Conservation (phyloP, 2,329 filamentous ascomycete species). For the Alternaria atra region DNA sequence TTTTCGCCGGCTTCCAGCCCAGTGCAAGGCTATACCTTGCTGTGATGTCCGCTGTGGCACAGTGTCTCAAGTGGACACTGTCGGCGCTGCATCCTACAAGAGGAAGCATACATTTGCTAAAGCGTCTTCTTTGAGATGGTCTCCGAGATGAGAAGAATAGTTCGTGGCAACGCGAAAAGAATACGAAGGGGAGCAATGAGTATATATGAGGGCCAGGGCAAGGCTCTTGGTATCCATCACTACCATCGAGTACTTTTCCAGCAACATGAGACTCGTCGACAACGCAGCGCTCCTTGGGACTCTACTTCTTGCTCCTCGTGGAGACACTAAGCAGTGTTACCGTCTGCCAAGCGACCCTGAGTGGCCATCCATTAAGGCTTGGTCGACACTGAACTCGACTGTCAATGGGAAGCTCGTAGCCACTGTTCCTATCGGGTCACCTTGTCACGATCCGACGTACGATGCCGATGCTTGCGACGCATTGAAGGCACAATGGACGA, state of each 20-base stretch:
- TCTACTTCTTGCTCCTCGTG: slow-evolving; percentile 6
- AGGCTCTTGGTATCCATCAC: neutral
- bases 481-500: slow-evolving; percentile 26
- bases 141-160: slow-evolving; percentile 11
- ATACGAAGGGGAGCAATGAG: slow-evolving; percentile 2
- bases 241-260: neutral
- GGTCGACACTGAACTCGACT: slow-evolving; percentile 49
- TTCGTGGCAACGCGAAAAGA: slow-evolving; percentile 7
- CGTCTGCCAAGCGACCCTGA: slow-evolving; percentile 45
- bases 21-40: slow-evolving; percentile 10
- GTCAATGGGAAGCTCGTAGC: slow-evolving; percentile 51
- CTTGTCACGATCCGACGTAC: slow-evolving; percentile 45
- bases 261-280: slow-evolving; percentile 16
- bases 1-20: slow-evolving; percentile 9
- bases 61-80: slow-evolving; percentile 3
- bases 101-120: slow-evolving; percentile 1
- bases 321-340: slow-evolving; percentile 10
- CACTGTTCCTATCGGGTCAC: slow-evolving; percentile 51
- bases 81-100: slow-evolving; percentile 11
- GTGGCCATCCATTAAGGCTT: slow-evolving; percentile 47
- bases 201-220: slow-evolving; percentile 9
- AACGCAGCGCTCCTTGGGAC: slow-evolving; percentile 8
- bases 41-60: slow-evolving; percentile 2
- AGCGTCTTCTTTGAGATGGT: slow-evolving; percentile 4
- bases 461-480: slow-evolving; percentile 25